These are phyloP conservation scores for Arthroderma sp. DNA, from an alignment of 2,329 filamentous ascomycete genomes.

Conservation along the genomic window DNA sequence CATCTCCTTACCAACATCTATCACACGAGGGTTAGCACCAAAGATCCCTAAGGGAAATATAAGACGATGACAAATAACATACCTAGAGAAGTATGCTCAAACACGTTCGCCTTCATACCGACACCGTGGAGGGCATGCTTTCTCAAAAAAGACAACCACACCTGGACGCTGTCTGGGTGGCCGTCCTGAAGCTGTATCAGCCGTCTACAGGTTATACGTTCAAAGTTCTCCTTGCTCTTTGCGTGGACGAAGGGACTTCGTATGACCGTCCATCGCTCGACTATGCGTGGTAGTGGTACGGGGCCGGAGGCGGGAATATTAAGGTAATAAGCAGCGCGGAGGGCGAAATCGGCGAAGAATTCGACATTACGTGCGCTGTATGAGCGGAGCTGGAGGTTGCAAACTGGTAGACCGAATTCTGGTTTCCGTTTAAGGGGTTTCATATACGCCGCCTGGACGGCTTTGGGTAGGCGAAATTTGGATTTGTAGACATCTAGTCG, in stretches of 20 bases:
- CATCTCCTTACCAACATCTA: conserved; percentile 33
- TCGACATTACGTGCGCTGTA: conserved; percentile 83
- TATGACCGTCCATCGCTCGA: conserved; percentile 89
- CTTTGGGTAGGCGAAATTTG: conserved; percentile 54
- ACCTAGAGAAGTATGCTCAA: conserved; percentile 70
- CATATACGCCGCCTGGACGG: conserved; percentile 76
- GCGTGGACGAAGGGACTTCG: conserved; percentile 86
- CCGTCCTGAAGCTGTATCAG: conserved; percentile 90
- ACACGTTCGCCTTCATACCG: conserved; percentile 97
- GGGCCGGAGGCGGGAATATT: conserved; percentile 76
- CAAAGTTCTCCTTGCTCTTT: conserved; percentile 96
- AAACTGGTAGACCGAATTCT: conserved; percentile 66
- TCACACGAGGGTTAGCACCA: conserved; percentile 10
- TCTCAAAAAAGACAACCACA: conserved; percentile 84
- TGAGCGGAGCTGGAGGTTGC: conserved; percentile 84
- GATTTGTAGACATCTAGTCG: conserved; percentile 25
- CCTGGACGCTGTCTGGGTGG: conserved; percentile 71
- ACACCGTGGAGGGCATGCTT: conserved; percentile 94
- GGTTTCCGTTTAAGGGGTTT: conserved; percentile 66
- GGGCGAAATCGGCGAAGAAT: conserved; percentile 87
- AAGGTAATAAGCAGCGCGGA: conserved; percentile 90
- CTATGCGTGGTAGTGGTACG: conserved; percentile 71
- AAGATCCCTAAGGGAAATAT: conserved; percentile 6
- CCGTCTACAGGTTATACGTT: conserved; percentile 72
- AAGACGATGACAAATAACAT: conserved; percentile 20